Evolutionary conservation across 1,284 basidiomycete species (phyloP).

Genomic region (Cryptococcus sp.): DNA sequence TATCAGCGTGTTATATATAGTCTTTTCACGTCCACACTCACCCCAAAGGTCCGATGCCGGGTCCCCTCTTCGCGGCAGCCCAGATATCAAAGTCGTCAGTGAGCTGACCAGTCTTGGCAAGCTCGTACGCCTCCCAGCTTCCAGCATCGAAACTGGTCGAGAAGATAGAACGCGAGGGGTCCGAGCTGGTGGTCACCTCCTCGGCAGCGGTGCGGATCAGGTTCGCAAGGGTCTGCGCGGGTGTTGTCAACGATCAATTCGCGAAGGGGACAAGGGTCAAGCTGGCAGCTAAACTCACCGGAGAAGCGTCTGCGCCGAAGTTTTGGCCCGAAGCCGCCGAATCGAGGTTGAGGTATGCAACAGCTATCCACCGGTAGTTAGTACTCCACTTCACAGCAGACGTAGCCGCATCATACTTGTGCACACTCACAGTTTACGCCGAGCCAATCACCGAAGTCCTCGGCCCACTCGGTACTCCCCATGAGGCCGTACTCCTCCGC

Average conservation of each 20-base stretch:
- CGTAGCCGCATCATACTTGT: constrained; percentile 28
- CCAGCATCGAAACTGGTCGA: constrained; percentile 45
- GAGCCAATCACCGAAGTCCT: constrained; percentile 84
- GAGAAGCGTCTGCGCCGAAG: constrained; percentile 57
- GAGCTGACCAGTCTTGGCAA: neutral
- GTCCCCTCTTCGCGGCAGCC: constrained; percentile 5
- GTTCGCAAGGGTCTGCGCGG: constrained; percentile 75
- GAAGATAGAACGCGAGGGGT: constrained; percentile 49
- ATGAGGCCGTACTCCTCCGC: constrained; percentile 90
- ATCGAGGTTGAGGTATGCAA: constrained; percentile 84
- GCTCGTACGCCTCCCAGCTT: constrained; percentile 29
- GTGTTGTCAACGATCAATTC: constrained; percentile 21
- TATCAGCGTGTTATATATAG: too few species aligned
- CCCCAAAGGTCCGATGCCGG: constrained; percentile 30
- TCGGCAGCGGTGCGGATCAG: constrained; percentile 69
- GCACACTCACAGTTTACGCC: constrained; percentile 59
- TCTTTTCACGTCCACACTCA: constrained; percentile 11
- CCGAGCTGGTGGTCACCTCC: constrained; percentile 63
- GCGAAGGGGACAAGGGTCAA: neutral
- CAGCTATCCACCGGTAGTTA: constrained; percentile 52
- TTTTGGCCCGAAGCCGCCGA: constrained; percentile 69
- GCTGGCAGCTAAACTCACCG: constrained; percentile 33
- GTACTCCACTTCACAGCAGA: constrained; percentile 15
- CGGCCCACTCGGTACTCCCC: constrained; percentile 84
- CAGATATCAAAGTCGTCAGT: constrained; percentile 18